Evolutionary conservation across 192 early-diverging fungal species (phyloP).

Genomic region (Coemansia javaensis): DNA sequence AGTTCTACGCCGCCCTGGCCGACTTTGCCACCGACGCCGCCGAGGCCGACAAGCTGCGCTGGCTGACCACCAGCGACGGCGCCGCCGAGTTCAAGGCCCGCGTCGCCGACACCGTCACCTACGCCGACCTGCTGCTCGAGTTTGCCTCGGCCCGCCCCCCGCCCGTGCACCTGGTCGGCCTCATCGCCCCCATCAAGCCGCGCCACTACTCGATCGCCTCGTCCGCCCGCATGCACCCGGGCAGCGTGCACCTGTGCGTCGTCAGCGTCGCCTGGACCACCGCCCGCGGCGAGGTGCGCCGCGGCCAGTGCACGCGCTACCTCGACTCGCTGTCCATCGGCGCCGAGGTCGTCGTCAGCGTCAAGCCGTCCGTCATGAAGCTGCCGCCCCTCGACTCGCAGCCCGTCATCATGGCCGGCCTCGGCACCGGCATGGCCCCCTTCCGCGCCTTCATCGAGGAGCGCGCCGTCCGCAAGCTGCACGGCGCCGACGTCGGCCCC

Average conservation of each 20-base stretch:
- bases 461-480: constrained; percentile 70
- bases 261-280: constrained; percentile 89
- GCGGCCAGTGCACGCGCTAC: constrained; percentile 91
- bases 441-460: constrained; percentile 98
- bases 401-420: constrained; percentile 94
- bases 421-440: constrained; percentile 97
- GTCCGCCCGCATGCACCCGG: constrained; percentile 78
- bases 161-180: constrained; percentile 62
- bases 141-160: constrained; percentile 78
- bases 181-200: constrained; percentile 87
- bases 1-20: constrained; percentile 83
- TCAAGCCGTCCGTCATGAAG: constrained; percentile 98
- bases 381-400: constrained; percentile 72
- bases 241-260: constrained; percentile 84
- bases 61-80: constrained; percentile 66
- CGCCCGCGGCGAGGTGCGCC: constrained; percentile 60
- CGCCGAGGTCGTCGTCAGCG: constrained; percentile 69
- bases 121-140: constrained; percentile 81
- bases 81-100: constrained; percentile 73
- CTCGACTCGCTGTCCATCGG: constrained; percentile 66
- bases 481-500: constrained; percentile 81
- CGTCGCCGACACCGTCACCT: constrained; percentile 77
- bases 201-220: constrained; percentile 99
- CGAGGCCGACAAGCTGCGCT: constrained; percentile 63
- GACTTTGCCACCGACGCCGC: constrained; percentile 62